Base-by-base conservation (phyloP, 352 stramenopile genomes). In the Phytophthora kernoviae region DNA sequence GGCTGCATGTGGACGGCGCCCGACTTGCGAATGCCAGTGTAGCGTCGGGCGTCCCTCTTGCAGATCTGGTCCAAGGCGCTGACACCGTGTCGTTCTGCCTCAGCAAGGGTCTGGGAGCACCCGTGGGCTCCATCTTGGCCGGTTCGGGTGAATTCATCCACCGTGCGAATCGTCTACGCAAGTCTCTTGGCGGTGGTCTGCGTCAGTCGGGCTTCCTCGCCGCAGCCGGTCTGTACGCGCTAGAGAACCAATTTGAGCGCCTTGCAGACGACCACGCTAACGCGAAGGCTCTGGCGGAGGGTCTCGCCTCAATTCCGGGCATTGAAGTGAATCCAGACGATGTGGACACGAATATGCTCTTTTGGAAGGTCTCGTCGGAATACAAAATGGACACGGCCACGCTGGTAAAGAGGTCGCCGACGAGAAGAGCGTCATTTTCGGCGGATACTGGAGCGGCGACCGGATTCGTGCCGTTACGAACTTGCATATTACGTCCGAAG, bases 121-220 rank as follows among this genome's bases (percentile, higher is more conserved):
- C 96, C 0, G 80, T 98, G 14, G 96, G 96, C 18, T 97, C 87
- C 36, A 85, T 99, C 30, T 79, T 99, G 21, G 94, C 96, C 4
- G 96, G 94, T 50, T 81, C 87, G 1, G 62, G 77, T 18, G 77
- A 91, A 46, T 96, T 98, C 58, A 97, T 98, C 39, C 55, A 74
- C 50, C 65, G 94, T 34, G 96, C 96, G 7, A 88, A 88, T 54
- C 89, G 96, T 24, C 71, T 98, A 75, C 77, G 97, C 30, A 99
- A 99, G 78, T 94, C 92, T 44, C 84, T 98, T 15, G 97, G 97
- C 11, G 97, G 97, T 22, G 97, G 96, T 14, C 98, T 99, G 94
- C 88, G 97, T 22, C 97, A 99, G 66, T 81, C 79, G 4, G 96
- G 96, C 22, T 55, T 99, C 14, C 81, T 99, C 42, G 96, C 96